phyloP scores from a whole-genome alignment of 2,329 filamentous ascomycete genomes.

The Aureobasidium sp. region DNA sequence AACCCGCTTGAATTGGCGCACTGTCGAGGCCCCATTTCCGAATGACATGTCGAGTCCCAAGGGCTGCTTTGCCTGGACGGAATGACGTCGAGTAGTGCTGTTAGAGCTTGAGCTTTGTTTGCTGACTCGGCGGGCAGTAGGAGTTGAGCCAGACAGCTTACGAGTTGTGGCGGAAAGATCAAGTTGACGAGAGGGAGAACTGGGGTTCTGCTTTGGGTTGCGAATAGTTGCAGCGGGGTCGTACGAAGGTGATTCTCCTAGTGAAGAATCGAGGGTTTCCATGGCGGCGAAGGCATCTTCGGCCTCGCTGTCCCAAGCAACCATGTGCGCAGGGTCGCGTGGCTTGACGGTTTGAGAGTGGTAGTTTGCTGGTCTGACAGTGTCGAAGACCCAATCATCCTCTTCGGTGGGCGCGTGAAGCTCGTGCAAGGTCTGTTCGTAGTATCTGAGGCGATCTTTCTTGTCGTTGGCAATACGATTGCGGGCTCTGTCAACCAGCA shows the following conservation, averaged over 20 bases:
- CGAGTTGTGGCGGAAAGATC: constrained; percentile 32
- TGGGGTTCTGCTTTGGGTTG: constrained; percentile 26
- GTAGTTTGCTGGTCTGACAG: constrained; percentile 62
- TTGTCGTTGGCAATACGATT: constrained; percentile 66
- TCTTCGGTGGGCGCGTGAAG: constrained; percentile 52
- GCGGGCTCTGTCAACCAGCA: constrained; percentile 75
- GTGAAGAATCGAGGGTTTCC: constrained; percentile 37
- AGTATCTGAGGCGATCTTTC: constrained; percentile 67
- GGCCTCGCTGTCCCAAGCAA: constrained; percentile 29
- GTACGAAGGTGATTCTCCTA: constrained; percentile 27
- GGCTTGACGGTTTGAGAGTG: constrained; percentile 44
- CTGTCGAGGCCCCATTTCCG: constrained; percentile 85
- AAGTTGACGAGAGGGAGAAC: constrained; percentile 21
- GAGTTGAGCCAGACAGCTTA: constrained; percentile 26
- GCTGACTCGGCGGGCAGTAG: constrained; percentile 26
- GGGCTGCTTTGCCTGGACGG: constrained; percentile 55
- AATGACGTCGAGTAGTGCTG: constrained; percentile 38
- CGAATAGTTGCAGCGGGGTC: constrained; percentile 30
- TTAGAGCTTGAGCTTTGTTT: constrained; percentile 30
- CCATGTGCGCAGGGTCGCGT: constrained; percentile 39
- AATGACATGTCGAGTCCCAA: constrained; percentile 86
- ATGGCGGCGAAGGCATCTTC: constrained; percentile 30
- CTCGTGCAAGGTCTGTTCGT: constrained; percentile 72
- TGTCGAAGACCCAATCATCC: constrained; percentile 94
- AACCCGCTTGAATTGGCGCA: constrained; percentile 82